Conservation (phyloP, 805 yeast species). For the Ogataea dorogensis region DNA sequence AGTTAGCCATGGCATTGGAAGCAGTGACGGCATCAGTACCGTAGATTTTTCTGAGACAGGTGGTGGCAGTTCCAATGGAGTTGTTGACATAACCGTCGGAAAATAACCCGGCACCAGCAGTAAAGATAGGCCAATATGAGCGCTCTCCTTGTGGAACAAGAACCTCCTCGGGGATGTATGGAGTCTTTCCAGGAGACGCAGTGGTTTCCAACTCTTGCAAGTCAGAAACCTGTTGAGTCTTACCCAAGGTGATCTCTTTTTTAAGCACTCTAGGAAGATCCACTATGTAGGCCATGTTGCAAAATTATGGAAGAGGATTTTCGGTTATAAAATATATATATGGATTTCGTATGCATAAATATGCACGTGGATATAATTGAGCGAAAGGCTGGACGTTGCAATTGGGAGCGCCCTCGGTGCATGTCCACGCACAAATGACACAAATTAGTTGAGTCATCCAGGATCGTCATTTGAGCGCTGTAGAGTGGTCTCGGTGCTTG, state of each 20-base stretch:
- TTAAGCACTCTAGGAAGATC: conserved; percentile 13
- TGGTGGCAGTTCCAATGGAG: conserved; percentile 73
- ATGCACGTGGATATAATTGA: no score
- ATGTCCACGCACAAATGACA: no score
- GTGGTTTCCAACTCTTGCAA: conserved; percentile 19
- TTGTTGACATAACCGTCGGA: conserved; percentile 93
- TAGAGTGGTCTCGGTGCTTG: no score
- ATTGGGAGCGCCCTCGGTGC: no score
- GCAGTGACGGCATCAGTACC: conserved; percentile 52
- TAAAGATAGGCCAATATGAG: conserved; percentile 61
- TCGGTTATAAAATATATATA: conserved; percentile 2
- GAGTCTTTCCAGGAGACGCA: conserved; percentile 23
- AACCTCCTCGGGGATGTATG: conserved; percentile 25
- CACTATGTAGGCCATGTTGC: conserved; percentile 9
- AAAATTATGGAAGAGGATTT: background rate
- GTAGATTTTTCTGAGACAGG: conserved; percentile 66
- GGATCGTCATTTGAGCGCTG: no score
- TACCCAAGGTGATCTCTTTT: conserved; percentile 33
- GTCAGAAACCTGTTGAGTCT: conserved; percentile 13
- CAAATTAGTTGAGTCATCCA: no score
- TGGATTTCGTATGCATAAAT: no score
- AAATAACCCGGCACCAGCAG: conserved; percentile 90
- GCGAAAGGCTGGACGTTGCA: no score
- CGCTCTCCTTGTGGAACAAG: conserved; percentile 26
- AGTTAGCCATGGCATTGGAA: conserved; percentile 73